A percentile compares a stretch with the other conserved stretches of the same genome.
These are phyloP conservation scores for Cyberlindnera xylosilytica DNA, from an alignment of 805 yeast genomes.

Conservation along the genomic window DNA sequence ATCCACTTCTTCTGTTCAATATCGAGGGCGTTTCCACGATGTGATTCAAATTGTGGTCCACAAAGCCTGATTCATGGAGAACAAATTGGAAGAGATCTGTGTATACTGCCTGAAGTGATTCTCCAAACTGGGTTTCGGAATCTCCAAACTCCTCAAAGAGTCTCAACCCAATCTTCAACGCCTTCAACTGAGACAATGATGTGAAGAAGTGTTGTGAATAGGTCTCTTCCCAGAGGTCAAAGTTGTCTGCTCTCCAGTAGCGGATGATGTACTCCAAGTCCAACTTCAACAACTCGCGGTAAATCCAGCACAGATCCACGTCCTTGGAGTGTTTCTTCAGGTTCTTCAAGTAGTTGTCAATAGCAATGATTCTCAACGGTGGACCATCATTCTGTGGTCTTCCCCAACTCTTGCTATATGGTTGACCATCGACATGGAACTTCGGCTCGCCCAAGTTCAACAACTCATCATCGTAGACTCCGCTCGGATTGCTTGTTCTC, in stretches of 20 bases:
- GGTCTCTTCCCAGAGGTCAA: constrained; percentile 93
- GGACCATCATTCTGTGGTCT: constrained; percentile 97
- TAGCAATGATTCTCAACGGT: constrained; percentile 69
- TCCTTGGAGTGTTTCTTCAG: constrained; percentile 32
- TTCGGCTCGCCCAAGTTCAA: constrained; percentile 89
- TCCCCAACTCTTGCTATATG: constrained; percentile 78
- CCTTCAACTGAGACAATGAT: constrained; percentile 66
- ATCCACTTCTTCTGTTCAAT: constrained; percentile 55
- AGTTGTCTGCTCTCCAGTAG: constrained; percentile 65
- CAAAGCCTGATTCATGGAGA: constrained; percentile 33
- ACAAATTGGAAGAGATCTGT: constrained; percentile 27
- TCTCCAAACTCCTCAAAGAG: constrained; percentile 34
- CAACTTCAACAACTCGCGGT: constrained; percentile 52
- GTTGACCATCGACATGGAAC: constrained; percentile 60
- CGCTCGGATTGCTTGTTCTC: constrained; percentile 65
- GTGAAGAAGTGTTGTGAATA: constrained; percentile 78
- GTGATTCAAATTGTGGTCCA: constrained; percentile 43
- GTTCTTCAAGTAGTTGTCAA: constrained; percentile 49
- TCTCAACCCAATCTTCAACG: constrained; percentile 54
- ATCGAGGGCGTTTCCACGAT: constrained; percentile 66
- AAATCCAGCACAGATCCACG: constrained; percentile 36
- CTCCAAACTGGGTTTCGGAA: constrained; percentile 26
- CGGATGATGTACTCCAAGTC: constrained; percentile 64
- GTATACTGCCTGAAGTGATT: constrained; percentile 20
- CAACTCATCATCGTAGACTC: constrained; percentile 44